Percentiles rank a stretch among this genome's conserved stretches.
Evolutionary conservation across 139 green algal genomes (phyloP).

Genomic region (Auxenochlorella pyrenoidosa): DNA sequence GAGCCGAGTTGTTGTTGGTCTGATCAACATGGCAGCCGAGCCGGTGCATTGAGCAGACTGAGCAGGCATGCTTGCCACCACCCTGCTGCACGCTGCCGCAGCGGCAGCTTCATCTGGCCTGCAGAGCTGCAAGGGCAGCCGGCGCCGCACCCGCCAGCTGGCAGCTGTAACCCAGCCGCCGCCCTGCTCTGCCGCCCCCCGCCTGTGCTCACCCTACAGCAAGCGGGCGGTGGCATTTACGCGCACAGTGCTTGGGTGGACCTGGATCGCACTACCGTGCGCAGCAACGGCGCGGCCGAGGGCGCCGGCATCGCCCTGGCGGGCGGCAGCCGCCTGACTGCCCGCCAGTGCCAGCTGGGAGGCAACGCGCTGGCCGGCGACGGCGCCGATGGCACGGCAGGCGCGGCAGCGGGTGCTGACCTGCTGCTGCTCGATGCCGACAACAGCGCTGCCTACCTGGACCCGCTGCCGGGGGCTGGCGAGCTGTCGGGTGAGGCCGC

Average conservation of each 20-base stretch:
- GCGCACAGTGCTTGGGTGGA: background rate
- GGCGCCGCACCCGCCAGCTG: too few relatives aligned
- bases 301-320: slow-evolving; percentile 35
- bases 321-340: slow-evolving; percentile 7
- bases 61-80: too few relatives aligned
- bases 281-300: slow-evolving; percentile 16
- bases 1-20: background rate
- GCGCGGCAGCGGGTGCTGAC: slow-evolving; percentile 11
- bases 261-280: slow-evolving; percentile 9
- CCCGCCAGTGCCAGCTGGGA: background rate
- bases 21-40: too few relatives aligned
- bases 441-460: slow-evolving; percentile 9
- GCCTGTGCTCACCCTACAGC: background rate
- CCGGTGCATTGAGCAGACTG: too few relatives aligned
- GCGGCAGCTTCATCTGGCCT: too few relatives aligned
- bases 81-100: too few relatives aligned
- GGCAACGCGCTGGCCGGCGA: background rate
- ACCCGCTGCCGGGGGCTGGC: background rate
- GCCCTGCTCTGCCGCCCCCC: too few relatives aligned
- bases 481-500: slow-evolving; percentile 16
- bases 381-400: background rate
- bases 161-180: too few relatives aligned
- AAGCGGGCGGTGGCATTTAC: slow-evolving; percentile 25
- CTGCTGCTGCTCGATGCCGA: slow-evolving; percentile 13
- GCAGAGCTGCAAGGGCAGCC: too few relatives aligned